A percentile compares a stretch with the other conserved stretches of the same genome.
Conservation (phyloP, 1,284 basidiomycete genomes). For the Heimioporus punctisporus region DNA sequence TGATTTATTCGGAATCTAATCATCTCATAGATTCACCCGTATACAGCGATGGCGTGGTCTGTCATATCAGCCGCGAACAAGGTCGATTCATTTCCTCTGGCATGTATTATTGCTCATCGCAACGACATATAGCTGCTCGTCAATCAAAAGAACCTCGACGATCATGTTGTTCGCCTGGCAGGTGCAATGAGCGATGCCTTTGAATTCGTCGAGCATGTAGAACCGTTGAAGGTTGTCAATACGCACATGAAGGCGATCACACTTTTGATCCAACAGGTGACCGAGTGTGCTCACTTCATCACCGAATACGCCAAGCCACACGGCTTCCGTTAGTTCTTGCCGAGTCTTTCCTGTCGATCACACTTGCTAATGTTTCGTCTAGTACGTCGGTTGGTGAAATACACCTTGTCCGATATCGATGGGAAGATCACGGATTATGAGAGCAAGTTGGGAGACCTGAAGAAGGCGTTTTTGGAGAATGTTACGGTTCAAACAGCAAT, state of each 20-base stretch:
- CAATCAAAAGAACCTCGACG: too few relatives aligned
- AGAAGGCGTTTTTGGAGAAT: neutral
- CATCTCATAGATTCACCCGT: too few relatives aligned
- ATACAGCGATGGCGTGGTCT: too few relatives aligned
- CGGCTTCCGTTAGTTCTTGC: neutral
- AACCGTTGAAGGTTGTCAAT: too few relatives aligned
- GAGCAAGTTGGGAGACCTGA: neutral
- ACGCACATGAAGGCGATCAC: neutral
- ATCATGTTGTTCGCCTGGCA: too few relatives aligned
- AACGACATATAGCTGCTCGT: too few relatives aligned
- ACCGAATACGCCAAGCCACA: neutral
- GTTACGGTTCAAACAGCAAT: neutral
- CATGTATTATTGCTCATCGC: too few relatives aligned
- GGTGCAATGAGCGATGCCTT: too few relatives aligned
- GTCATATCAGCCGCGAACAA: too few relatives aligned
- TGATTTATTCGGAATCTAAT: too few relatives aligned
- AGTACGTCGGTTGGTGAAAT: neutral
- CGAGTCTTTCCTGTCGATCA: neutral
- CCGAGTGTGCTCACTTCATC: neutral
- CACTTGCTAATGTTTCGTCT: neutral
- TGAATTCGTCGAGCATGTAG: too few relatives aligned
- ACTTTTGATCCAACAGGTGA: neutral
- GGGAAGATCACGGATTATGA: slow-evolving; percentile 3
- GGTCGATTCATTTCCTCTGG: too few relatives aligned
- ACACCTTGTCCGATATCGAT: neutral